Conservation (phyloP, 1,139 yeast genomes). For the Debaryomycetaceae sp. region DNA sequence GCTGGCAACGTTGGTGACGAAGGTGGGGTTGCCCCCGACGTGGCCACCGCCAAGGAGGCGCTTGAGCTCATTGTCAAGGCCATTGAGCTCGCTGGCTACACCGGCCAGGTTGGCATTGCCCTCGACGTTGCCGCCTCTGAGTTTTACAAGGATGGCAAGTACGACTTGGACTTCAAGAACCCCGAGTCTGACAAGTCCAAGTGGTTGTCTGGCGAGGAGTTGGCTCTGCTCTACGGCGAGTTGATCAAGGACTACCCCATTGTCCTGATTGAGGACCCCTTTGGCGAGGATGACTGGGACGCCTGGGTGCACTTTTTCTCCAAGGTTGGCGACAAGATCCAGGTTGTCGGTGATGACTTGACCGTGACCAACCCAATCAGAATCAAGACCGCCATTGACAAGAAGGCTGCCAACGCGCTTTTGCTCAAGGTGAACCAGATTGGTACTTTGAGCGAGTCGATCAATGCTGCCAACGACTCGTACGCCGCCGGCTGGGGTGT, state of each 20-base stretch:
- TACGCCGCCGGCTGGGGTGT: slow-evolving; percentile 95
- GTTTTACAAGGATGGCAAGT: slow-evolving; percentile 91
- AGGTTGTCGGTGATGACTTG: slow-evolving; percentile 95
- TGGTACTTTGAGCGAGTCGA: slow-evolving; percentile 87
- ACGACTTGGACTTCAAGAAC: slow-evolving; percentile 97
- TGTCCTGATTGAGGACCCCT: slow-evolving; percentile 96
- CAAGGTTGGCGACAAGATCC: slow-evolving; percentile 64
- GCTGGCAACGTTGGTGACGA: slow-evolving; percentile 99
- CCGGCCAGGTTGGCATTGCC: slow-evolving; percentile 84
- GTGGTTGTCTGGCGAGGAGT: slow-evolving; percentile 84
- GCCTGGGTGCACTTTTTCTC: slow-evolving; percentile 86
- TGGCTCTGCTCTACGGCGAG: slow-evolving; percentile 75
- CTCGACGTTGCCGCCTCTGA: slow-evolving; percentile 95
- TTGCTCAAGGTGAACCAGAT: slow-evolving; percentile 95
- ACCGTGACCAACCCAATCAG: slow-evolving; percentile 95
- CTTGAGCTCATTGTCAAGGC: slow-evolving; percentile 85
- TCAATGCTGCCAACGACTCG: slow-evolving; percentile 88
- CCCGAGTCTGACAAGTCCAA: slow-evolving; percentile 83
- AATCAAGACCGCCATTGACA: slow-evolving; percentile 89
- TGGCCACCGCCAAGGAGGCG: slow-evolving; percentile 90
- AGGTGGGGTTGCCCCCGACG: slow-evolving; percentile 99
- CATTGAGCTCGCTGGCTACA: slow-evolving; percentile 89
- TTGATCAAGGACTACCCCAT: slow-evolving; percentile 89
- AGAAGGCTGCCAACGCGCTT: slow-evolving; percentile 89
- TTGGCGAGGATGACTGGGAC: slow-evolving; percentile 98